Evolutionary conservation across 1,284 basidiomycete genomes (phyloP).

Genomic region (Butyriboletus appendiculatus): DNA sequence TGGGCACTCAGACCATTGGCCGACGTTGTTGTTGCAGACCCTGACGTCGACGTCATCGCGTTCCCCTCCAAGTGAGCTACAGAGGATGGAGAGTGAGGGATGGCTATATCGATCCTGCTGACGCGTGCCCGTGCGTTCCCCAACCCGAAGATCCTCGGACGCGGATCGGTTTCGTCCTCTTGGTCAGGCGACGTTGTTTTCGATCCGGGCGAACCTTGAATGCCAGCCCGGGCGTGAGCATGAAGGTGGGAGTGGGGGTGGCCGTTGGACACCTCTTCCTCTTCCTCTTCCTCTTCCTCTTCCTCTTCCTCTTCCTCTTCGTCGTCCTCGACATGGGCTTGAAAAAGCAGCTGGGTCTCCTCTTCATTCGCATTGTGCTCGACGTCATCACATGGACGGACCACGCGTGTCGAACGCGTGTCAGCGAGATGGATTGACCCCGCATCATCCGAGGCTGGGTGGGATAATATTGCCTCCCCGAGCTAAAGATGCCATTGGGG

Average conservation of each 20-base stretch:
- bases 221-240: background rate
- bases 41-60: slow-evolving; percentile 10
- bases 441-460: slow-evolving; percentile 44
- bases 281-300: slow-evolving; percentile 1
- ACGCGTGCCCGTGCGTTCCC: slow-evolving; percentile 22
- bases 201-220: background rate
- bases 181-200: slow-evolving; percentile 9
- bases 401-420: slow-evolving; percentile 24
- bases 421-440: slow-evolving; percentile 51
- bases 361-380: slow-evolving; percentile 28
- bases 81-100: slow-evolving; percentile 4
- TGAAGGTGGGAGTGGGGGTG: background rate
- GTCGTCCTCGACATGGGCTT: slow-evolving; percentile 18
- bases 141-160: slow-evolving; percentile 7
- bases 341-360: slow-evolving; percentile 21
- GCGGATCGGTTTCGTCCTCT: slow-evolving; percentile 4
- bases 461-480: slow-evolving; percentile 69
- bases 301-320: slow-evolving; percentile 7
- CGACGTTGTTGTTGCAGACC: slow-evolving; percentile 14
- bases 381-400: slow-evolving; percentile 28
- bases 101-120: slow-evolving; percentile 23
- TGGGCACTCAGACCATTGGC: slow-evolving; percentile 61
- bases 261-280: background rate
- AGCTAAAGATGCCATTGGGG: slow-evolving; percentile 46
- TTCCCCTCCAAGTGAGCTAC: slow-evolving; percentile 2